A percentile compares a stretch with the other conserved stretches of the same genome.
Evolutionary conservation across 768 basidiomycete genomes (phyloP).

Genomic region (Exsudoporus frostii): DNA sequence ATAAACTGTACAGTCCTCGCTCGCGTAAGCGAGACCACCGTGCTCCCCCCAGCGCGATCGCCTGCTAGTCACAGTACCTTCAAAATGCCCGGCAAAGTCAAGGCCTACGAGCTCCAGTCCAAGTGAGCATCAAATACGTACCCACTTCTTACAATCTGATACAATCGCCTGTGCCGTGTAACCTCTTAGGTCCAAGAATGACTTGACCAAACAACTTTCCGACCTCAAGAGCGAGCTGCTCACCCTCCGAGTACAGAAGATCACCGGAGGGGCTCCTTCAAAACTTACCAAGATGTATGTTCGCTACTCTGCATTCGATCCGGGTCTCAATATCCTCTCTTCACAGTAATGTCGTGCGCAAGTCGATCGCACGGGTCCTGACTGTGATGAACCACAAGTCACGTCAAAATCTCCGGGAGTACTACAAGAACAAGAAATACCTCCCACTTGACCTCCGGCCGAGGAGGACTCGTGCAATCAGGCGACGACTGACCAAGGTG

Average conservation of each 20-base stretch:
- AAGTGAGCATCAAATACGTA: conserved; percentile 55
- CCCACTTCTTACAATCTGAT: background rate
- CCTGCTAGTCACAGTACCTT: conserved; percentile 32
- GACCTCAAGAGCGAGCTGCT: conserved; percentile 97
- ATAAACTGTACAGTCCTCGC: conserved; percentile 40
- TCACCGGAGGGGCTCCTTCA: conserved; percentile 90
- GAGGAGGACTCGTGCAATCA: conserved; percentile 99
- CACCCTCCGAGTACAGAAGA: conserved; percentile 94
- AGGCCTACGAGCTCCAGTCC: conserved; percentile 94
- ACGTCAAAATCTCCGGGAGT: conserved; percentile 94
- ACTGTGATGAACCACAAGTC: conserved; percentile 99
- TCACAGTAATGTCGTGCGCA: conserved; percentile 90
- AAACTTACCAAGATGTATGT: conserved; percentile 98
- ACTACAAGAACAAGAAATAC: conserved; percentile 97
- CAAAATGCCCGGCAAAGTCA: conserved; percentile 88
- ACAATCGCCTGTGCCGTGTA: conserved; percentile 1
- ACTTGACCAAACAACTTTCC: conserved; percentile 88
- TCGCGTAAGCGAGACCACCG: conserved; percentile 30
- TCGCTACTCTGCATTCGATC: background rate
- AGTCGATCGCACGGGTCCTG: conserved; percentile 96
- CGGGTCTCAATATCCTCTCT: background rate
- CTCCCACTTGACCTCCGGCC: conserved; percentile 94
- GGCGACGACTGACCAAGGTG: conserved; percentile 89
- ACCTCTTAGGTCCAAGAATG: conserved; percentile 81
- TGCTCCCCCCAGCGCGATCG: conserved; percentile 26